phyloP scores from a whole-genome alignment of 352 stramenopile species.

The Phytophthora boehmeriae region DNA sequence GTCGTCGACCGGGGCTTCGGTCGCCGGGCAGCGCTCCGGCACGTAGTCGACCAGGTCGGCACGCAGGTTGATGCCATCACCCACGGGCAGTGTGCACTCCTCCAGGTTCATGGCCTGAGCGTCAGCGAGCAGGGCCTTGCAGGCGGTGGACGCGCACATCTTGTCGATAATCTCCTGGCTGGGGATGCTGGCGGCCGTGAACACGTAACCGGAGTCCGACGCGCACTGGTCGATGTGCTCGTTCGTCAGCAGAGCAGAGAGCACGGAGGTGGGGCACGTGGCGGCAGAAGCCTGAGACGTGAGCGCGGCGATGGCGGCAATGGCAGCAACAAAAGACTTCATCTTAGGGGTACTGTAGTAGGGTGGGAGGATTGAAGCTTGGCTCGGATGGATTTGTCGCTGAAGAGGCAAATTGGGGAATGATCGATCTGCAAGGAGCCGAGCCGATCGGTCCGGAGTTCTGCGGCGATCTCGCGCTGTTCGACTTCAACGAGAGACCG shows the following conservation, averaged over 20 bases:
- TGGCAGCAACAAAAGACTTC: constrained; percentile 34
- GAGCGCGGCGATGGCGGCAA: constrained; percentile 20
- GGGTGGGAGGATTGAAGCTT: constrained; percentile 19
- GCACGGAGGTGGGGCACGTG: constrained; percentile 14
- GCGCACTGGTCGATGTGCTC: constrained; percentile 30
- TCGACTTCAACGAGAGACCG: constrained; percentile 16
- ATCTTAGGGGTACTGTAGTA: constrained; percentile 19
- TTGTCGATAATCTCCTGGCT: constrained; percentile 19
- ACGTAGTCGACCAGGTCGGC: constrained; percentile 43
- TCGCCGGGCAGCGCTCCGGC: constrained; percentile 24
- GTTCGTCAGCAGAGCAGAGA: constrained; percentile 33
- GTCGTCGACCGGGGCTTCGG: constrained; percentile 12
- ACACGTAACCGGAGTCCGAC: constrained; percentile 38
- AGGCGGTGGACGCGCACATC: constrained; percentile 35
- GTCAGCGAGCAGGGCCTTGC: constrained; percentile 31
- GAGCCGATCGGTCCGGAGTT: constrained; percentile 14
- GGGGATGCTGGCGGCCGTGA: constrained; percentile 32
- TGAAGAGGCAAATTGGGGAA: constrained; percentile 44
- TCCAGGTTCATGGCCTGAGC: constrained; percentile 19
- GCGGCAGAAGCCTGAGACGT: constrained; percentile 21
- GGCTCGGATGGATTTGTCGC: constrained; percentile 33
- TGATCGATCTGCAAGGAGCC: constrained; percentile 28
- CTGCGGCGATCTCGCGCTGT: constrained; percentile 21
- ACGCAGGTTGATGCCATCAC: constrained; percentile 26
- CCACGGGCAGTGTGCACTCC: constrained; percentile 39